Base-by-base conservation (phyloP, 345 rosid genomes). In the Salix suchowensis region DNA sequence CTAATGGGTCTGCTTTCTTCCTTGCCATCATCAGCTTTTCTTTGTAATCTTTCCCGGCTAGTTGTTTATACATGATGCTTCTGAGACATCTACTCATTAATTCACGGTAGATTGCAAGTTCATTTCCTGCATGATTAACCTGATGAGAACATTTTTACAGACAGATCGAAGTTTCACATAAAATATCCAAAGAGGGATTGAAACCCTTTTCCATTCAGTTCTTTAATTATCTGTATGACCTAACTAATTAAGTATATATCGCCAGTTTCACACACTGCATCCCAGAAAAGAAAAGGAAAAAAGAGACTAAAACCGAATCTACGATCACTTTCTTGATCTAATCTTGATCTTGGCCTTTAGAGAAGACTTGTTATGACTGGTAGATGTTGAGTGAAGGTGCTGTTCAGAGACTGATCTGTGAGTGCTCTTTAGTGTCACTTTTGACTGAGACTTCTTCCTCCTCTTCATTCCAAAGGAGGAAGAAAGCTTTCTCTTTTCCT, bases 391-490 rank as follows among this genome's bases (percentile, higher is more conserved):
- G 44, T 74, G 83, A 52, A 67, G 37, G 15, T 37, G 73, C 10
- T 81, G 82, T 36, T 82, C 83, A 19, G 78, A 70, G 65, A 72
- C 7, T 46, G 84, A 40, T 76, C 75, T 75, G 21, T 28, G 67
- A 28, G 26, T 39, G 4, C 9, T 26, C 72, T 73, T 81, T 39
- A 62, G 76, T 14, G 24, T 54, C 40, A 65, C 71, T 46, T 77
- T 74, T 65, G 68, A 74, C 32, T 74, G 86, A 66, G 72, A 67
- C 68, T 84, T 85, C 81, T 81, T 87, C 76, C 77, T 84, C 46
- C 82, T 85, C 86, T 80, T 88, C 82, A 85, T 87, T 58, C 89
- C 90, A 76, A 87, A 74, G 4, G 88, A 82, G 40, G 87, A 79
- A 62, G 81, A 78, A 77, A 90, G 52, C 68, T 71, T 86, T 71